phyloP scores from a whole-genome alignment of 805 yeast species.

The Metschnikowia peoriensis region DNA sequence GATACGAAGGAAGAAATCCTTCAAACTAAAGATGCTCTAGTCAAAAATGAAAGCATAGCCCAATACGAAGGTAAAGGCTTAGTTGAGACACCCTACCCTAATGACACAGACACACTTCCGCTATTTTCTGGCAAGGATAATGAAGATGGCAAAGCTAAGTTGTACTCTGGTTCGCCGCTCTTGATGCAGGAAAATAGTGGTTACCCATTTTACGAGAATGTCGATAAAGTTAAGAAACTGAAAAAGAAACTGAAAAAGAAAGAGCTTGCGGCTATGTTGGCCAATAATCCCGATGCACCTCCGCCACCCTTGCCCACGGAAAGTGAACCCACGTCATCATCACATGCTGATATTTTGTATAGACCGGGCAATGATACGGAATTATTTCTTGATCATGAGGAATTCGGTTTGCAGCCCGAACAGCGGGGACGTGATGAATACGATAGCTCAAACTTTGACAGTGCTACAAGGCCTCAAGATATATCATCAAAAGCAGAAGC shows the following conservation, averaged over 20 bases:
- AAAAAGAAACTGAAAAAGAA: constrained; percentile 12
- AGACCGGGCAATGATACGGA: neutral
- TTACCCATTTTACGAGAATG: neutral
- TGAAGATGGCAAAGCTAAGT: neutral
- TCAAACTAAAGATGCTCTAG: too few relatives aligned
- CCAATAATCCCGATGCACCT: constrained; percentile 17
- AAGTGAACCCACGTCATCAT: neutral
- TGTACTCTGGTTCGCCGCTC: neutral
- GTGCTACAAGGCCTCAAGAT: neutral
- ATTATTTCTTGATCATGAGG: neutral
- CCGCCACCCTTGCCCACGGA: constrained; percentile 15
- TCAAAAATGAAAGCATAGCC: too few relatives aligned
- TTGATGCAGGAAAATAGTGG: neutral
- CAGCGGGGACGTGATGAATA: neutral
- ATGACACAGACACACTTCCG: neutral
- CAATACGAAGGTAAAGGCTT: too few relatives aligned
- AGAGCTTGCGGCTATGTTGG: constrained; percentile 10
- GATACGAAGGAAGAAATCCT: too few relatives aligned
- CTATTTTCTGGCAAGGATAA: neutral
- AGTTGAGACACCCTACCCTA: too few relatives aligned
- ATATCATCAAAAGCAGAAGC: neutral
- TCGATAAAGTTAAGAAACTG: constrained; percentile 14
- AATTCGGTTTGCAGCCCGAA: neutral
- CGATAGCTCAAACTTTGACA: neutral
- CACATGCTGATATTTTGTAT: neutral